Base-by-base conservation (phyloP, 805 yeast species). In the Lachancea mirantina region DNA sequence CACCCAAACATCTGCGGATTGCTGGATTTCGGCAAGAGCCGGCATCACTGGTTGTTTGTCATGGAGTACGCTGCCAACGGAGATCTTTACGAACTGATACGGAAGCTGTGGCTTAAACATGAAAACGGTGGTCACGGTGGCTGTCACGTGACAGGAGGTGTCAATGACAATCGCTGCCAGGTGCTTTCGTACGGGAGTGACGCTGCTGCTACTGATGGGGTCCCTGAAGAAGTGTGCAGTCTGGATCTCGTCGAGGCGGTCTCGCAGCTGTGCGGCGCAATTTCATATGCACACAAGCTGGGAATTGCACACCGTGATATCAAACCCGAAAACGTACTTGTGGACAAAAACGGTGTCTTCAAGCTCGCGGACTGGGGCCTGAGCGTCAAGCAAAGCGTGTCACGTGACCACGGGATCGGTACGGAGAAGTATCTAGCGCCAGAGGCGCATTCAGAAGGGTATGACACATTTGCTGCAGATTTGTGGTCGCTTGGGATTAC, bases 381-480 rank as follows among this genome's bases (percentile, higher is more conserved):
- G 31, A 70, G 83, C 14, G 72, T 79, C 2, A 45, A 49, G 4
- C 38, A 41, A 2, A 35, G 46, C n/a, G 39, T 43, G 24, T 54
- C 62, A 13, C 40, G 34, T 8, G 66, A 59, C 19, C 51, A 55
- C 11, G 50, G 59, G 22, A 53, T 84, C 40, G 96, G 96, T 18
- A 78, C 88, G 15, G 95, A 84, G 55, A 72, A 89, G 42, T 87
- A 85, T 57, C 80, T 88, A 84, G 94, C 95, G 1, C 96, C 96
- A 4, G 96, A 87, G 57, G 68, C 87, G 31, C 77, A 83, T 48
- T 34, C 38, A 19, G 15, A 23, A 13, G 55, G 59, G 18, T 87
- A 87, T 53, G 79, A 81, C 50, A 78, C 94, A 0, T 74, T 76
- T 31, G 72, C 74, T 51, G 80, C 85, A 24, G 96, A 87, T 59